Evolutionary conservation across 202 grass and related monocot species (phyloP).

Genomic region (Tripidium arundinaceum): DNA sequence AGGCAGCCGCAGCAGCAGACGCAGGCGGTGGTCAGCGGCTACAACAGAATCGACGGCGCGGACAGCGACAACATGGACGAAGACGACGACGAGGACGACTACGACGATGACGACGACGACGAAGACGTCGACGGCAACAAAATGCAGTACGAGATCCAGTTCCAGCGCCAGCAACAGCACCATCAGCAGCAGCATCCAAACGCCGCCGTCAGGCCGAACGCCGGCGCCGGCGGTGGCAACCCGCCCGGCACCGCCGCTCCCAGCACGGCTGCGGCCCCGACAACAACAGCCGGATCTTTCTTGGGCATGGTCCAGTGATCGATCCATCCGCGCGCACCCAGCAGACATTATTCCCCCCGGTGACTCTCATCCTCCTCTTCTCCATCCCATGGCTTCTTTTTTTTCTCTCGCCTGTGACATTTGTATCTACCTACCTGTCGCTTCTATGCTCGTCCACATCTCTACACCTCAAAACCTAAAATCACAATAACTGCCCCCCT

Average conservation of each 20-base stretch:
- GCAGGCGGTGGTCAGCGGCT: constrained; percentile 41
- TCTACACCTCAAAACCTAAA: constrained; percentile 34
- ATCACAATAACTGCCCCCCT: constrained; percentile 25
- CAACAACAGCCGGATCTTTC: constrained; percentile 69
- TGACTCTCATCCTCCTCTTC: constrained; percentile 27
- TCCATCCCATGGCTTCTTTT: constrained; percentile 25
- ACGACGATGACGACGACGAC: constrained; percentile 39
- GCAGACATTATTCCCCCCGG: neutral
- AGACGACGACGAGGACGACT: constrained; percentile 38
- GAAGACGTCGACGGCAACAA: constrained; percentile 50
- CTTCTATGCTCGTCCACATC: neutral
- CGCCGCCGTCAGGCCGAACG: neutral
- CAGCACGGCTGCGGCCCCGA: constrained; percentile 44
- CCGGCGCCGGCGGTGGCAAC: constrained; percentile 17
- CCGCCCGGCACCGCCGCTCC: constrained; percentile 30
- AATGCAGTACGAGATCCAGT: constrained; percentile 79
- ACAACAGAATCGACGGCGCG: constrained; percentile 41
- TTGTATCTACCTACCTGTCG: constrained; percentile 56
- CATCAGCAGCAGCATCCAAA: constrained; percentile 24
- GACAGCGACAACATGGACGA: constrained; percentile 60
- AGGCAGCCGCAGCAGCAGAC: constrained; percentile 23
- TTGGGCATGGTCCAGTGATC: constrained; percentile 81
- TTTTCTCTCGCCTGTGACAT: constrained; percentile 28
- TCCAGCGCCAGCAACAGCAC: constrained; percentile 43
- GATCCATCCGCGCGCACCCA: neutral